Base-by-base conservation (phyloP, 352 stramenopile genomes). In the Phytophthora boehmeriae region DNA sequence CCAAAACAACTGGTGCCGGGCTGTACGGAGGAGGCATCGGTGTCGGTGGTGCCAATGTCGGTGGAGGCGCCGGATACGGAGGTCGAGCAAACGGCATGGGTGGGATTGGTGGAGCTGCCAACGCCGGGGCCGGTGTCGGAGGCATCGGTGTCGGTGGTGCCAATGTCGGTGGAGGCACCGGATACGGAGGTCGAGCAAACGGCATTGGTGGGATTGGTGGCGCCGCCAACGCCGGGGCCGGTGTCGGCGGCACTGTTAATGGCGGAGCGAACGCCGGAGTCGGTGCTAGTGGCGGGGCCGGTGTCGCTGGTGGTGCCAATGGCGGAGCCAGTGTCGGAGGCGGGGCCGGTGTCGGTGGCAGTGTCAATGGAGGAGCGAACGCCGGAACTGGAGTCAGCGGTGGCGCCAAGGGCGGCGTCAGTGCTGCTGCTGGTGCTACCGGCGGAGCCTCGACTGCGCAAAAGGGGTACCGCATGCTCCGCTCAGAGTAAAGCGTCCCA, bases 401-500 rank as follows among this genome's bases (percentile, higher is more conserved):
- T 42, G 35, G 35, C 10, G 35, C 35, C 35, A 38, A 38, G 8
- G 32, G 32, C 32, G 32, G 32, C 8, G 32, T 38, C 32, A 38
- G 8, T 38, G 11, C 34, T 41, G 34, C 34, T 4, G 34, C 34
- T 5, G 9, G 34, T 17, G 16, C 10, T 41, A 17, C 34, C 14
- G 34, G 34, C 14, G 34, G 9, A 5, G 34, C 34, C 11, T 41
- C 16, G 5, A 44, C 38, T 44, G 9, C 38, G 38, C 38, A 44
- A n/a, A 44, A 44, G 5, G 38, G 38, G 38, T 44, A 44, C 38
- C 38, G 38, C 38, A 44, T 22, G 38, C 38, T 44, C 38, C 38
- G 38, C 13, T 44, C 38, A 17, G 38, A 44, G 6, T 44, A 44
- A 22, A 22, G 10, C n/a, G 38, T 22, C 25, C 3, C 25, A 30